Evolutionary conservation across 257 asterid species (phyloP), one percentile per base, ranked within the genome.

Genomic region (Euphrasia confusa): DNA sequence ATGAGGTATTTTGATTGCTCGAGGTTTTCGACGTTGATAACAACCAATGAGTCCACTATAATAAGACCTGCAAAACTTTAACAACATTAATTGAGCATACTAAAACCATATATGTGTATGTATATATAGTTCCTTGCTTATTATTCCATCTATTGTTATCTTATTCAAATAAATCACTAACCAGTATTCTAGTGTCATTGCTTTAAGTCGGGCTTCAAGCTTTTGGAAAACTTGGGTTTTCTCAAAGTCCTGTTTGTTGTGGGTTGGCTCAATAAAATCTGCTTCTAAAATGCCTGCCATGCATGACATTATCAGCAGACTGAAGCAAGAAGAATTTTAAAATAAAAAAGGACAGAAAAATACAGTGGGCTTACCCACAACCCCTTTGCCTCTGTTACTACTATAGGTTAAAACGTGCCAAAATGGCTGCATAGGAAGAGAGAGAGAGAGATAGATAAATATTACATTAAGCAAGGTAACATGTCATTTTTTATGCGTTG

Each of bases 131-230:
- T 42, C n/a, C 14, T 42, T 42, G 14, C 49, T 42, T 42, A 42
- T 42, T 42, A 42, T 42, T 11, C 49, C 49, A 42, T 9, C 49
- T 42, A 42, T 47, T 11, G 30, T 27, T 35, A 8, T 14, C 15
- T 10, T 44, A 47, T 47, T 47, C 53, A 47, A 66, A 68, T 56
- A 58, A 74, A 74, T 27, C 56, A 63, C 82, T 74, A 75, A 88
- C 98, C 98, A 91, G 72, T 91, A 91, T 70, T 91, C 98, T 68
- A n/a, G 68, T 28, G 95, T 85, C 98, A 91, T 91, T 10, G 75
- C 87, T 78, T 81, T 91, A 64, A 91, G 69, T 57, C 98, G 95
- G 64, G 72, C 5, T 79, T 88, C 95, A 67, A 91, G 96, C 87
- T 84, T 91, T 67, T 88, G 96, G 75, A 91, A 88, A 63, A 88